Evolutionary conservation across 164 flowering plant species (phyloP), one percentile per base, ranked within the genome.

Genomic region (Umbilicus rupestris): DNA sequence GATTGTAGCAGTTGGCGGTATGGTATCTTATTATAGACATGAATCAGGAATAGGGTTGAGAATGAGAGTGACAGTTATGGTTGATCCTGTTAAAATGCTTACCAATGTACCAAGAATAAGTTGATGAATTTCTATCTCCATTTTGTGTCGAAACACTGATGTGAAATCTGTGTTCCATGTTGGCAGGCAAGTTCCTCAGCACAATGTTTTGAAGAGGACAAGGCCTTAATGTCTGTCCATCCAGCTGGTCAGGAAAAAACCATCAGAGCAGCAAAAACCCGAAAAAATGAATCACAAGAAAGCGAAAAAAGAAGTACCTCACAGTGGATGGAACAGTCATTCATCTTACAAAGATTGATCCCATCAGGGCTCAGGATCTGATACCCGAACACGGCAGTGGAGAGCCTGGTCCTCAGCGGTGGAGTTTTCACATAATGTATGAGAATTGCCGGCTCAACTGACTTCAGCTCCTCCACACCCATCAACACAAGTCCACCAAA

Each of bases 41-140:
- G 26, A 60, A 66, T 33, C 46, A 64, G 52, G 47, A 10, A 19
- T 19, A 41, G 24, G 44, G 33, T 29, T 41, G 33, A 42, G 60
- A 6, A 39, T 35, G 46, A 63, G 42, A 17, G 7, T 33, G 42
- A 30, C 22, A 15, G n/a, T 39, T 29, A 8, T 63, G 65, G 1
- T 35, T 39, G 45, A 41, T n/a, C 20, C 14, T 35, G 26, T 20
- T 22, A 22, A 20, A 35, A 39, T n/a, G 17, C 65, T 73, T 71
- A 85, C 89, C 89, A 26, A 85, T 80, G 72, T 79, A 82, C 89
- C 89, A 83, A n/a, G 78, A 76, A 69, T 80, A 80, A 60, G 73
- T 8, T 49, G 89, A 79, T 15, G 85, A 83, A 70, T 78, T 79
- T 62, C 64, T 77, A 30, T 74, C 81, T 59, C 87, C 83, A 29